Evolutionary conservation across 768 basidiomycete species (phyloP).

Genomic region (Clavaria fumosa): DNA sequence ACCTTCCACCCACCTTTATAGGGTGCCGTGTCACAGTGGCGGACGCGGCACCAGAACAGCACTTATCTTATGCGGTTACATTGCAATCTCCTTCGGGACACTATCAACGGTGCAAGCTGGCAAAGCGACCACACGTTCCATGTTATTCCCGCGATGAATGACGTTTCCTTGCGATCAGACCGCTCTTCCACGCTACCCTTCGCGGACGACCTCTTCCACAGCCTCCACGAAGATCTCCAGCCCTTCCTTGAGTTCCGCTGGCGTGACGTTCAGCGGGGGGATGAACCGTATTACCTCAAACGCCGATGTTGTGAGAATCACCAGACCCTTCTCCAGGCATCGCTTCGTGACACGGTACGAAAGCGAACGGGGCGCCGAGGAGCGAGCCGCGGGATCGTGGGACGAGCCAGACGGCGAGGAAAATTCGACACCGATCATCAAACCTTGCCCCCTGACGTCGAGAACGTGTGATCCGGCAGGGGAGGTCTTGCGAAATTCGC

Average conservation of each 20-base stretch:
- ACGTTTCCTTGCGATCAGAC: not conserved
- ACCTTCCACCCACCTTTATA: too few relatives aligned
- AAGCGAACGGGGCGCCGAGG: slow-evolving; percentile 28
- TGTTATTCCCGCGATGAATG: too few relatives aligned
- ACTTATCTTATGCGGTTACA: too few relatives aligned
- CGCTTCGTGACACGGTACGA: slow-evolving; percentile 57
- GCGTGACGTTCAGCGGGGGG: slow-evolving; percentile 70
- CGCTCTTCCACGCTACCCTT: slow-evolving; percentile 17
- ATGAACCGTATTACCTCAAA: slow-evolving; percentile 89
- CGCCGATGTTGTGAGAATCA: slow-evolving; percentile 79
- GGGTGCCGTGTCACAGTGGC: too few relatives aligned
- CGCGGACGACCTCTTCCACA: slow-evolving; percentile 50
- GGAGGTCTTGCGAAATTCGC: slow-evolving; percentile 39
- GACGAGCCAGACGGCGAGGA: slow-evolving; percentile 42
- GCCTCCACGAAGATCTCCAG: slow-evolving; percentile 50
- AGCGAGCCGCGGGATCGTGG: slow-evolving; percentile 28
- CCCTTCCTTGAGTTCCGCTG: slow-evolving; percentile 61
- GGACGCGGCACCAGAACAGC: too few relatives aligned
- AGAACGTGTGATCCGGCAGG: slow-evolving; percentile 43
- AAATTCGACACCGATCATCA: slow-evolving; percentile 83
- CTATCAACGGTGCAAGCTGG: too few relatives aligned
- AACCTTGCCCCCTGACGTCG: slow-evolving; percentile 76
- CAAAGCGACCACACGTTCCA: too few relatives aligned
- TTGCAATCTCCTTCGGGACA: too few relatives aligned
- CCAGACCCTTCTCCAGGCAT: slow-evolving; percentile 75